phyloP scores from a whole-genome alignment of 2,329 filamentous ascomycete genomes.

The Aspergillus viridinutans region DNA sequence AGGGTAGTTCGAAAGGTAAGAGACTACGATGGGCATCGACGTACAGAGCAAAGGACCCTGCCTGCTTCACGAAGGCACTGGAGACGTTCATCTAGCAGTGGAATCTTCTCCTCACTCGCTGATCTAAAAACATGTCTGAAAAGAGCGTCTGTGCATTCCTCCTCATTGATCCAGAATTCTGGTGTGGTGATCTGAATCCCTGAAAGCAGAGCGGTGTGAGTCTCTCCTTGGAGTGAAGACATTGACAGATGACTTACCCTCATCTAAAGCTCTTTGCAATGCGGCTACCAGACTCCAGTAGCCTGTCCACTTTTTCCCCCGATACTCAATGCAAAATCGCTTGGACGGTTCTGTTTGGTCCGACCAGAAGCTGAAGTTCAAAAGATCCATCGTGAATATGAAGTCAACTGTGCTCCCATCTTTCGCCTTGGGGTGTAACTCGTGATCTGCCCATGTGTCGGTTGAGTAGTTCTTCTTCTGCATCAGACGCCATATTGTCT shows the following conservation, averaged over 20 bases:
- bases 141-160: slow-evolving; percentile 69
- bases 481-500: slow-evolving; percentile 76
- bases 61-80: slow-evolving; percentile 79
- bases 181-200: slow-evolving; percentile 85
- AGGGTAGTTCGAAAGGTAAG: neutral
- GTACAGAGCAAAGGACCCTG: slow-evolving; percentile 70
- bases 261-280: slow-evolving; percentile 80
- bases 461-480: slow-evolving; percentile 77
- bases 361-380: slow-evolving; percentile 98
- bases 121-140: slow-evolving; percentile 79
- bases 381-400: slow-evolving; percentile 93
- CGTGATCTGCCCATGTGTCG: slow-evolving; percentile 80
- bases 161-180: slow-evolving; percentile 76
- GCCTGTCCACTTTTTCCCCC: slow-evolving; percentile 78
- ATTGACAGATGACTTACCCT: slow-evolving; percentile 53
- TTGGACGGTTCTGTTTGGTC: slow-evolving; percentile 60
- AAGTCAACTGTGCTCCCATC: slow-evolving; percentile 80
- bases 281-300: slow-evolving; percentile 93
- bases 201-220: slow-evolving; percentile 29
- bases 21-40: slow-evolving; percentile 8
- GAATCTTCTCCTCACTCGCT: slow-evolving; percentile 79
- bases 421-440: slow-evolving; percentile 80
- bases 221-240: slow-evolving; percentile 6
- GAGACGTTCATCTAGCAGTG: slow-evolving; percentile 73
- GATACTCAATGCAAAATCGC: slow-evolving; percentile 78